Evolutionary conservation across 1,284 basidiomycete species (phyloP), one percentile per base, ranked within the genome.

Genomic region (Spongispora temasekensis): DNA sequence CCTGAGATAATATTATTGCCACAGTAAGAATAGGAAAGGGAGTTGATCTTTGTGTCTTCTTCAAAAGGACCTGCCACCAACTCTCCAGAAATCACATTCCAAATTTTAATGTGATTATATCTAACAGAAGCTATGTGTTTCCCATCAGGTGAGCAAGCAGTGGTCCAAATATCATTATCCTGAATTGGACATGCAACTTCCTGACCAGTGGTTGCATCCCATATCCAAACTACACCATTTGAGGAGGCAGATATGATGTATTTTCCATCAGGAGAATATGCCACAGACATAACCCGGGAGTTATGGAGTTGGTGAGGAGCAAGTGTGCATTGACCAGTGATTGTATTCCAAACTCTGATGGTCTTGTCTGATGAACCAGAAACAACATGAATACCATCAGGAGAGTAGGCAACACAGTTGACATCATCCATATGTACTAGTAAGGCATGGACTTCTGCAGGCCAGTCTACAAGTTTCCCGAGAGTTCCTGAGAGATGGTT

Each of bases 91-190:
- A 31, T 6, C 50, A 40, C 34, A 66, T 53, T n/a, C 65, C 59
- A 69, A 10, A 68, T 37, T 6, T 50, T 67, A 1, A 67, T 48
- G 3, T 50, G 54, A 0, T 5, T 42, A 7, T 69, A 2, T 3
- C 1, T 23, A 60, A 69, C 54, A 57, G 57, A 68, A 15, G 31
- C 58, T 61, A 70, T 61, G 7, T 23, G 1, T 0, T 27, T 25
- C 0, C 66, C 66, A 68, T 64, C 32, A 59, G 68, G 58, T 53
- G 68, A 70, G 50, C 56, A 67, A 25, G 64, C 25, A 51, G n/a
- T 46, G 5, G 0, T 30, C n/a, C 25, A 19, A 67, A 31, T 32
- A 7, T 0, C 3, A 2, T 0, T 23, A 7, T 67, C 65, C 25
- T 58, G 42, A 2, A 68, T 50, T 50, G 56, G 65, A 57, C 56